A percentile compares a stretch with the other conserved stretches of the same genome.
Conservation (phyloP, 306 rosid species). For the Medicago arabica region DNA sequence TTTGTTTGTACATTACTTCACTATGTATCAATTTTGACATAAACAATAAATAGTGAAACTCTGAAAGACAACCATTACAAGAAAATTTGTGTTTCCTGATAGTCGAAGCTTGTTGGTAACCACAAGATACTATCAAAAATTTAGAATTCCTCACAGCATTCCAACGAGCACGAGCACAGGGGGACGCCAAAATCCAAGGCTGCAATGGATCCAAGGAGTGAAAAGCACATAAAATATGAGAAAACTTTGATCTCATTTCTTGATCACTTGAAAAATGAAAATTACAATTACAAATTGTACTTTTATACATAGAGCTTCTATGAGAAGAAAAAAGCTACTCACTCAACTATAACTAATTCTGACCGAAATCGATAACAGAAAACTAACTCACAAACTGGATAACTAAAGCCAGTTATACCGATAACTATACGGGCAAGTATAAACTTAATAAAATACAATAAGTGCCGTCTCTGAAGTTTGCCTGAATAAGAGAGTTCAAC, state of each 20-base stretch:
- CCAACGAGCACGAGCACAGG: neutral
- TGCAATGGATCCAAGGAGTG: neutral
- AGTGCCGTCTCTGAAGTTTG: neutral
- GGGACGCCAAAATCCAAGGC: neutral
- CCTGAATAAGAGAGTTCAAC: neutral
- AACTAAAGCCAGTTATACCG: neutral
- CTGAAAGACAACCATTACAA: no score
- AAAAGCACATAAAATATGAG: neutral
- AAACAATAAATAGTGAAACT: no score
- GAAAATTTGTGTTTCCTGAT: no score
- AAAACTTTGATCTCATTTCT: neutral
- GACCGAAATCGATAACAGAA: neutral
- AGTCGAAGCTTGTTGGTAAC: neutral
- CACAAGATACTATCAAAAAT: neutral
- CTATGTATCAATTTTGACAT: no score
- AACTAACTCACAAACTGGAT: neutral
- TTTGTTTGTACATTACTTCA: no score
- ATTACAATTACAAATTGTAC: neutral
- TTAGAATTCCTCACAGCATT: neutral
- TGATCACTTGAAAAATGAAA: neutral
- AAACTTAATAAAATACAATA: neutral
- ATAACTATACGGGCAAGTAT: neutral
- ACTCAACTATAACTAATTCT: conserved; percentile 10
- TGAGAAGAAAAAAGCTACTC: neutral
- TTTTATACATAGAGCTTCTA: neutral